A percentile compares a stretch with the other conserved stretches of the same genome.
Evolutionary conservation across 306 rosid species (phyloP).

Genomic region (Morella rubra): DNA sequence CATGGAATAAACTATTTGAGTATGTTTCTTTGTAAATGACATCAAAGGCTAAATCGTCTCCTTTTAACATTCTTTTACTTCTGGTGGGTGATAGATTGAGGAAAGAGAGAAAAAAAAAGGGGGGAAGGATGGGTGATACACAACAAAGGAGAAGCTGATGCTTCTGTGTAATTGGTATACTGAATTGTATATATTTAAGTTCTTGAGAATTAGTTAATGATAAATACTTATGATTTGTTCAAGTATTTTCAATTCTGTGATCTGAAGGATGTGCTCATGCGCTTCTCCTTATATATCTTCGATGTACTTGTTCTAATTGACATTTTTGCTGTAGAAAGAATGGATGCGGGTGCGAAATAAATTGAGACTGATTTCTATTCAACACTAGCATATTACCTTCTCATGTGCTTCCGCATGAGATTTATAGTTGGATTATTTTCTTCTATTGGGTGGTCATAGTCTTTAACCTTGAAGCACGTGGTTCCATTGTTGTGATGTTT

Average conservation of each 20-base stretch:
- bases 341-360: too few species aligned
- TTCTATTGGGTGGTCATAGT: not conserved
- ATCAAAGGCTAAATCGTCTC: not conserved
- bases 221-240: too few species aligned
- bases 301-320: not conserved
- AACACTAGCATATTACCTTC: too few species aligned
- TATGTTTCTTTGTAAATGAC: conserved; percentile 17
- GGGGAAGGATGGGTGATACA: not conserved
- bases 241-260: too few species aligned
- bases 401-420: not conserved
- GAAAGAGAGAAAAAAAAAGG: too few species aligned
- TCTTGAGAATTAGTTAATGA: too few species aligned
- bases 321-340: too few species aligned
- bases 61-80: not conserved
- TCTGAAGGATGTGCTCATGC: not conserved
- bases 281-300: not conserved
- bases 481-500: not conserved
- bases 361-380: too few species aligned
- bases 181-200: too few species aligned
- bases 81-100: not conserved
- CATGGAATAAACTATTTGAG: not conserved
- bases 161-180: not conserved
- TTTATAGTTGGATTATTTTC: not conserved
- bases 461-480: not conserved
- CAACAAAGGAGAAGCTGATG: not conserved